Percentiles rank a stretch among this genome's conserved stretches.
Evolutionary conservation across 495 filamentous ascomycete species (phyloP).

Genomic region (Darksidea phi): DNA sequence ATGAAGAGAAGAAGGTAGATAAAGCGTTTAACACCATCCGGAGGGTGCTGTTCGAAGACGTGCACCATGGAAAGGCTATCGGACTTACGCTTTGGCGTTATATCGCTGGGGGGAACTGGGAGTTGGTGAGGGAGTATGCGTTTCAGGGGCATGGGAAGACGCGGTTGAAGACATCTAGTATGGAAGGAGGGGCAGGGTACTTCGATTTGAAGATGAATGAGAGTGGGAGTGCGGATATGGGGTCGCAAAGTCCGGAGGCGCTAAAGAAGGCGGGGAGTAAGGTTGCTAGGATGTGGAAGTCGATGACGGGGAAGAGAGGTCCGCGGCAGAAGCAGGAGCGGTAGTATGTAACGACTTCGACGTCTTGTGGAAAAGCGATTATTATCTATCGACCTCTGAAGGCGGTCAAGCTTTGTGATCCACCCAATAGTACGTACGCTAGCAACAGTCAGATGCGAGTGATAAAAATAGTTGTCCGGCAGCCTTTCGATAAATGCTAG

Average conservation of each 20-base stretch:
- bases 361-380: too few species aligned
- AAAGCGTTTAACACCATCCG: conserved; percentile 6
- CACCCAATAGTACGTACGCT: too few species aligned
- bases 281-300: background rate
- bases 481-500: too few species aligned
- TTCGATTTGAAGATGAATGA: background rate
- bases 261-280: background rate
- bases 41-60: background rate
- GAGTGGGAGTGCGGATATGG: background rate
- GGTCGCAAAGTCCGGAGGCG: background rate
- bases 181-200: background rate
- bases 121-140: conserved; percentile 10
- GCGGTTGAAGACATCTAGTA: background rate
- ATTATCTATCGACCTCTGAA: too few species aligned
- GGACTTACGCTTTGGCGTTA: conserved; percentile 27
- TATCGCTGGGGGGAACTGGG: conserved; percentile 19
- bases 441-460: too few species aligned
- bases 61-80: background rate
- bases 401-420: too few species aligned
- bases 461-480: too few species aligned
- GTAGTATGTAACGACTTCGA: too few species aligned
- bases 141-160: conserved; percentile 8
- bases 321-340: too few species aligned
- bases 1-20: conserved; percentile 10
- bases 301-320: background rate